phyloP scores from a whole-genome alignment of 2,329 filamentous ascomycete genomes.

The Talaromyces sp. region DNA sequence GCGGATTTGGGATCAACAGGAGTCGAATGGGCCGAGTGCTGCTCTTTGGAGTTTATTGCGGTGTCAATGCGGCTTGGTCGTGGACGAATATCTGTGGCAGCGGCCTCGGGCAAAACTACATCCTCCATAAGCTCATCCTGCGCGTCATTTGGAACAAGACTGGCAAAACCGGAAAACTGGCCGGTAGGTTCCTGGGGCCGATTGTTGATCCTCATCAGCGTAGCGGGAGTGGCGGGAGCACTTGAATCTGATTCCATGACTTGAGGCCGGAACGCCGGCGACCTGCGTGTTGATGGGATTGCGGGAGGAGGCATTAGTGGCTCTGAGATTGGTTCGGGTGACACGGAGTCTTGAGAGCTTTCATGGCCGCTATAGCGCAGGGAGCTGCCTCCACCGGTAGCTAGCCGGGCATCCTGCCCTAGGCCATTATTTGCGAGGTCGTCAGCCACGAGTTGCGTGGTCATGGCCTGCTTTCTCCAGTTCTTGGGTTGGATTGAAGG shows the following conservation, averaged over 20 bases:
- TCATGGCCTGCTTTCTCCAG: constrained; percentile 28
- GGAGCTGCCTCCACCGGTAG: constrained; percentile 24
- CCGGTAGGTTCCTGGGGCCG: constrained; percentile 35
- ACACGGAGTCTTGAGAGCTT: constrained; percentile 46
- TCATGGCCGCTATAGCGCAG: constrained; percentile 38
- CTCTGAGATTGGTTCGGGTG: constrained; percentile 47
- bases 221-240: constrained; percentile 77
- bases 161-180: constrained; percentile 30
- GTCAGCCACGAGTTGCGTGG: constrained; percentile 26
- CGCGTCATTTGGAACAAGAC: constrained; percentile 37
- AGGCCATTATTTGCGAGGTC: constrained; percentile 27
- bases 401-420: constrained; percentile 32
- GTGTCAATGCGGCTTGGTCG: constrained; percentile 50
- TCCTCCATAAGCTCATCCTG: constrained; percentile 59
- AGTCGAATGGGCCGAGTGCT: constrained; percentile 61
- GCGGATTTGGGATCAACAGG: constrained; percentile 39
- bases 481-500: constrained; percentile 40
- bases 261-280: constrained; percentile 35
- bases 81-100: constrained; percentile 45
- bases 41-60: constrained; percentile 48
- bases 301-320: constrained; percentile 48
- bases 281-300: constrained; percentile 38
- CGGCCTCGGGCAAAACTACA: constrained; percentile 68
- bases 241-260: constrained; percentile 28
- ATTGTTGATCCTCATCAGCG: constrained; percentile 70